Conservation (phyloP, 352 stramenopile genomes). For the Phytophthora tubulina region DNA sequence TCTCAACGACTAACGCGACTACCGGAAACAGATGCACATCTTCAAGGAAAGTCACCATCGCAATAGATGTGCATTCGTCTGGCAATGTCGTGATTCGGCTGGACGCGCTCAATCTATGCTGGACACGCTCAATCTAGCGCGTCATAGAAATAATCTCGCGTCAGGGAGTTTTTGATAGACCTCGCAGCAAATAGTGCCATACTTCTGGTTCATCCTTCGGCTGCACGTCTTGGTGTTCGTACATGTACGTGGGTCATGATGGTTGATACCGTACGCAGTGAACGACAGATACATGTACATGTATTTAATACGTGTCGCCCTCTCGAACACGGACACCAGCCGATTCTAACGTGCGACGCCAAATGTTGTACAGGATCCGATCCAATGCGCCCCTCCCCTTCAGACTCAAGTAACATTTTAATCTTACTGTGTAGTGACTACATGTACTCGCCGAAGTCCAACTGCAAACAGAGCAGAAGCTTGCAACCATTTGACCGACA, state of each 20-base stretch:
- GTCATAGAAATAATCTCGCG: too few relatives aligned
- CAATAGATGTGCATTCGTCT: not conserved
- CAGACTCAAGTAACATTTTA: not conserved
- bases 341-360: not conserved
- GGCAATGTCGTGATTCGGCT: not conserved
- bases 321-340: not conserved
- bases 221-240: too few relatives aligned
- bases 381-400: not conserved
- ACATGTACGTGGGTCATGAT: too few relatives aligned
- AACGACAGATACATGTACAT: not conserved
- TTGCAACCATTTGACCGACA: not conserved
- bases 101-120: not conserved
- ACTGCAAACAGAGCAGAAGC: not conserved
- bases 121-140: not conserved
- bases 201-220: too few relatives aligned
- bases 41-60: conserved; percentile 14
- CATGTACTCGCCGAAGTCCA: not conserved
- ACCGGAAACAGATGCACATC: conserved; percentile 12
- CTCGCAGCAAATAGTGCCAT: too few relatives aligned
- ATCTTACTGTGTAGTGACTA: not conserved
- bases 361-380: conserved; percentile 2
- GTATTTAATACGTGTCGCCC: not conserved
- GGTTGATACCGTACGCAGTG: too few relatives aligned
- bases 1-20: conserved; percentile 14
- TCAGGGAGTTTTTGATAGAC: too few relatives aligned